Evolutionary conservation across 768 basidiomycete species (phyloP), one percentile per base, ranked within the genome.

Genomic region (Pleurotus pulmonarius): DNA sequence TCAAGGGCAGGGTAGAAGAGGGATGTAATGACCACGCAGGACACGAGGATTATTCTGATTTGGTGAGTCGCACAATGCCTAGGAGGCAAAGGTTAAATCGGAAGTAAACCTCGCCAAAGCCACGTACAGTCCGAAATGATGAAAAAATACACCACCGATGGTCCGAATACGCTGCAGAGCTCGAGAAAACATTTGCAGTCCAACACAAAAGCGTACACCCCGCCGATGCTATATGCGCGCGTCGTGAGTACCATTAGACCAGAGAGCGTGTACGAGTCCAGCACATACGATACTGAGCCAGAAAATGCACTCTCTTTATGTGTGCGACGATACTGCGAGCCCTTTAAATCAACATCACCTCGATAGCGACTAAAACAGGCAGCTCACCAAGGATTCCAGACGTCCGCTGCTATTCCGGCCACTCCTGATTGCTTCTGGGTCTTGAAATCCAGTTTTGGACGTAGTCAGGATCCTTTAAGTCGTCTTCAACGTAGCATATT

Each of bases 61-160:
- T 94, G 93, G 70, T 94, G 91, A 1, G 88, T 91, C 59, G 92
- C 90, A 64, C 92, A 93, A 67, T 94, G 92, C 57, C 92, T 94
- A 63, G 11, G 54, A 43, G 8, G 25, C 25, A 24, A 26, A 45
- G n/a, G 46, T 57, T 15, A 49, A 54, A 44, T 60, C 25, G 63
- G 49, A 41, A 26, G 46, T 37, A 55, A 12, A 56, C 57, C 59
- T 25, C 16, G 45, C 48, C 20, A 44, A 56, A 39, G 38, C 34
- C 51, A 83, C 90, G 67, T 71, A 92, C 90, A 92, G 75, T 72
- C 90, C 90, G 65, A 92, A 91, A 49, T 81, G 81, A 54, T 86
- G 82, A 68, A 91, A 85, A 63, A 83, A 83, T 40, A 74, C 69
- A 45, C 75, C 75, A 15, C 75, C 75, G 41, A 78, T 64, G 13